Conservation (phyloP, 768 basidiomycete genomes). For the Candolleomyces aberdarensis region DNA sequence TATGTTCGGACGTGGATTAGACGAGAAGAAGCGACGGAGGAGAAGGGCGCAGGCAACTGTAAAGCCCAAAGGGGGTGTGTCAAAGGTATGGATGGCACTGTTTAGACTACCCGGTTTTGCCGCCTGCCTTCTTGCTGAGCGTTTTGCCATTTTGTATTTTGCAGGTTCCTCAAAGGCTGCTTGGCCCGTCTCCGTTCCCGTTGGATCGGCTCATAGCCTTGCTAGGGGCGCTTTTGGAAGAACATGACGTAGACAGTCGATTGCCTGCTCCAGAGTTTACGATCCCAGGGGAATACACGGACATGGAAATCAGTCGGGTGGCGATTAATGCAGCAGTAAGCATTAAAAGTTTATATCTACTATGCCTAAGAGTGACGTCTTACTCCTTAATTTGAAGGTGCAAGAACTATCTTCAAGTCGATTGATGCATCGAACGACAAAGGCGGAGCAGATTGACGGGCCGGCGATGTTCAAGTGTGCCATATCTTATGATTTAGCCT, state of each 20-base stretch:
- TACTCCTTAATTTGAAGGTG: constrained; percentile 41
- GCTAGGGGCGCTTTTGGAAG: constrained; percentile 72
- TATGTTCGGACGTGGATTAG: constrained; percentile 75
- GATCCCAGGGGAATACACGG: constrained; percentile 68
- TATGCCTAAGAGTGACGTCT: background rate
- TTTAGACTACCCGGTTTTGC: background rate
- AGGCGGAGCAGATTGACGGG: constrained; percentile 61
- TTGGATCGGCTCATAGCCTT: constrained; percentile 80
- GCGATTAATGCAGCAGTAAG: constrained; percentile 59
- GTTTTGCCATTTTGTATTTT: background rate
- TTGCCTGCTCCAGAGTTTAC: constrained; percentile 43
- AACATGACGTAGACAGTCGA: constrained; percentile 57
- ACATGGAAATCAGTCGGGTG: constrained; percentile 66
- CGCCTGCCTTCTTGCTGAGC: background rate
- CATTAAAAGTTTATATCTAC: constrained; percentile 9
- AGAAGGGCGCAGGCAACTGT: constrained; percentile 33
- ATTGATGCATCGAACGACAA: constrained; percentile 62
- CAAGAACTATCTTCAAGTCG: constrained; percentile 62
- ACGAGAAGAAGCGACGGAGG: constrained; percentile 60
- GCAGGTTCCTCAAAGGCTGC: constrained; percentile 71
- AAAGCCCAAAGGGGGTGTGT: constrained; percentile 39
- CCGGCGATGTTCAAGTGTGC: constrained; percentile 73
- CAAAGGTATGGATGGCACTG: constrained; percentile 35
- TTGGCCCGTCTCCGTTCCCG: constrained; percentile 77
- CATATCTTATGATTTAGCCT: constrained; percentile 55